Conservation (phyloP, 495 filamentous ascomycete genomes). For the Bombardia bombarda region DNA sequence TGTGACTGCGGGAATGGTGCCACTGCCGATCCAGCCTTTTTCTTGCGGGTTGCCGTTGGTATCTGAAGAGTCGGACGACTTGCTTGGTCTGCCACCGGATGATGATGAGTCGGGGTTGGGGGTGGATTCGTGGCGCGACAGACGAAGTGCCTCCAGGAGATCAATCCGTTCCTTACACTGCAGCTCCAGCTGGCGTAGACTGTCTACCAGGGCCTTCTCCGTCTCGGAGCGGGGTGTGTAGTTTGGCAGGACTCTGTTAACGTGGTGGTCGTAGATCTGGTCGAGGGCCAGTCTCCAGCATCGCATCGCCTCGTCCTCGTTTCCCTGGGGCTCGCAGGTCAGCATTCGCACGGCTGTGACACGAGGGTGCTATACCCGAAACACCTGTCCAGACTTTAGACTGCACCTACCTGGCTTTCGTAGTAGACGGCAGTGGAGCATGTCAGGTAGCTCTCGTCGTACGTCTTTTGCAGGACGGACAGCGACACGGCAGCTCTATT, state of each 20-base stretch:
- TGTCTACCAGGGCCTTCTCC: constrained; percentile 74
- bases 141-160: constrained; percentile 70
- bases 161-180: constrained; percentile 94
- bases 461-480: constrained; percentile 93
- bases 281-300: constrained; percentile 90
- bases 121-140: constrained; percentile 59
- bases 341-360: neutral
- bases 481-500: constrained; percentile 57
- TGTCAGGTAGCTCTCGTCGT: constrained; percentile 89
- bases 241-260: constrained; percentile 59
- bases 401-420: constrained; percentile 67
- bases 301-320: constrained; percentile 84
- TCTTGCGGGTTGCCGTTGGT: constrained; percentile 24
- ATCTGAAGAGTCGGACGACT: constrained; percentile 19
- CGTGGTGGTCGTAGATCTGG: constrained; percentile 83
- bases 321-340: constrained; percentile 52
- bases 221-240: constrained; percentile 75
- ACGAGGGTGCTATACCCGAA: neutral
- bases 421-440: constrained; percentile 95
- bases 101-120: constrained; percentile 19
- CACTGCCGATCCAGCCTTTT: constrained; percentile 63
- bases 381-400: too few relatives aligned
- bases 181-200: constrained; percentile 71
- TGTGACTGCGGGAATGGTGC: constrained; percentile 69
- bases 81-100: neutral